Evolutionary conservation across 257 asterid species (phyloP).

Genomic region (Rauvolfia tetraphylla): DNA sequence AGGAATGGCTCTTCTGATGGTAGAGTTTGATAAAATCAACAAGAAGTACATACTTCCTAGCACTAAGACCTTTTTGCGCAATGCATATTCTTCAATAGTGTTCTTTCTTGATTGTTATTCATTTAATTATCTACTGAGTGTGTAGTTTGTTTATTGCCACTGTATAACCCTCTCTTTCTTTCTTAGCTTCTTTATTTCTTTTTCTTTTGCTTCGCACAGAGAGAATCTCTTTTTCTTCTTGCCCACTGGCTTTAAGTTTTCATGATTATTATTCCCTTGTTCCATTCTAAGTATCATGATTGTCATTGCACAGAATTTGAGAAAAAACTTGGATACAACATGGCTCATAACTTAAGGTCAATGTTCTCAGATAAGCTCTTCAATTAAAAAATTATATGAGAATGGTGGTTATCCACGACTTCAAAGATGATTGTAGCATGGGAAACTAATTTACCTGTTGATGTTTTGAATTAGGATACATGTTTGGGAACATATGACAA

Average conservation of each 20-base stretch:
- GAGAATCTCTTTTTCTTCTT: neutral
- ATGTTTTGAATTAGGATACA: neutral
- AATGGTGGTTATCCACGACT: neutral
- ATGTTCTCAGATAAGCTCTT: neutral
- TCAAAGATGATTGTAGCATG: neutral
- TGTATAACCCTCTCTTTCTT: neutral
- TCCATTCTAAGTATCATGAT: neutral
- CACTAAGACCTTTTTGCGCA: neutral
- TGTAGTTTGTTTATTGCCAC: neutral
- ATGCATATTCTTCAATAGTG: neutral
- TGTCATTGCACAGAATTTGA: too few species aligned
- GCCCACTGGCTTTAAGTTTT: neutral
- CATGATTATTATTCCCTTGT: neutral
- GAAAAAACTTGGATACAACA: neutral
- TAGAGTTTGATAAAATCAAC: slow-evolving; percentile 86
- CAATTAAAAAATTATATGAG: neutral
- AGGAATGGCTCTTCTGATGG: slow-evolving; percentile 73
- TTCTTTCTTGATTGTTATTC: neutral
- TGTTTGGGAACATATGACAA: neutral
- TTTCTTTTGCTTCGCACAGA: neutral
- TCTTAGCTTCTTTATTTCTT: neutral
- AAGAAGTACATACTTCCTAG: slow-evolving; percentile 64
- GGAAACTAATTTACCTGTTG: neutral
- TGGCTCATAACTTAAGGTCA: neutral
- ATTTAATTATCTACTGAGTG: too few species aligned